Evolutionary conservation across 768 basidiomycete species (phyloP).

Genomic region (Hericium coralloides): DNA sequence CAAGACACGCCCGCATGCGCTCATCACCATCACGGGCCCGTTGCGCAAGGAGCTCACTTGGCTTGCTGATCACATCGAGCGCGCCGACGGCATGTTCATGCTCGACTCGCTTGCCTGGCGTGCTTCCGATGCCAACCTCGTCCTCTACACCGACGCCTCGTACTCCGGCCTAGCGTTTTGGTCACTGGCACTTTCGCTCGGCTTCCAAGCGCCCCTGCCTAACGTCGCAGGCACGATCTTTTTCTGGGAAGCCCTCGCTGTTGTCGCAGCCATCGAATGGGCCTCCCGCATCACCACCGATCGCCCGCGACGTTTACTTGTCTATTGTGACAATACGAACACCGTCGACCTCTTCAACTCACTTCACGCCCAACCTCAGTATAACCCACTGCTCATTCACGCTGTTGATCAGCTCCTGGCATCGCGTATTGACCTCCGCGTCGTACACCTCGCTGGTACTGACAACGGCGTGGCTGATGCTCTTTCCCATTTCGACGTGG

Average conservation of each 20-base stretch:
- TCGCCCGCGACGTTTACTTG: conserved; percentile 1
- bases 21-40: conserved; percentile 20
- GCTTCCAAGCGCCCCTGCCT: neutral
- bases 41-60: conserved; percentile 25
- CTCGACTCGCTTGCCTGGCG: conserved; percentile 10
- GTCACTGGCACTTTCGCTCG: conserved; percentile 3
- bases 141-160: conserved; percentile 16
- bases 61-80: conserved; percentile 18
- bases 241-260: conserved; percentile 5
- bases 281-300: neutral
- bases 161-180: conserved; percentile 16
- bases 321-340: conserved; percentile 20
- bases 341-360: conserved; percentile 19
- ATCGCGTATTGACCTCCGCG: conserved; percentile 9
- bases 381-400: conserved; percentile 12
- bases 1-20: conserved; percentile 6
- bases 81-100: conserved; percentile 3
- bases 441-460: conserved; percentile 17
- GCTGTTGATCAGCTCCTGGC: conserved; percentile 10
- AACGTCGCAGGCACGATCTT: conserved; percentile 2
- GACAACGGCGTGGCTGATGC: conserved; percentile 18
- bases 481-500: conserved; percentile 6
- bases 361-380: conserved; percentile 6
- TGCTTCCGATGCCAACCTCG: conserved; percentile 3
- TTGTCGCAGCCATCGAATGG: conserved; percentile 3